Evolutionary conservation across 2,329 filamentous ascomycete species (phyloP), one percentile per base, ranked within the genome.

Genomic region (Penicillium sp.): DNA sequence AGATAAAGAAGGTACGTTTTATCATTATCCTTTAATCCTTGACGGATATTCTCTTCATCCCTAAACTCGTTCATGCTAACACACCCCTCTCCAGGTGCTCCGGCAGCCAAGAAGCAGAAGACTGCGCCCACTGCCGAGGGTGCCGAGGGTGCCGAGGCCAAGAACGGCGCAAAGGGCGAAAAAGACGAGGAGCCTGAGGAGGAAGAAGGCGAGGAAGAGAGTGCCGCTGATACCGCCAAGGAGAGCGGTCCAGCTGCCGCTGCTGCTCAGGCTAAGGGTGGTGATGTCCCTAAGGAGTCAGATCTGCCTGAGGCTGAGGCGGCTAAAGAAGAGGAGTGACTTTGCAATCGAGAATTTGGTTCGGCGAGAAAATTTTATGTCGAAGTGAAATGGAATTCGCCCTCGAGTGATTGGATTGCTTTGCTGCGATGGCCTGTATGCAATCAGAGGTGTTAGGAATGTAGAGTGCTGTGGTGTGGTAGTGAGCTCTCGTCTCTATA

Each of bases 261-360:
- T 31, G 74, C 71, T 26, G 66, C 67, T 20, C 71, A 69, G 61
- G 68, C 59, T 10, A 76, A 72, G 69, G 70, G 60, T 24, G 61
- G 43, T 16, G 57, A 53, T 45, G 62, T 69, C 53, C 66, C 68
- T 13, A 68, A 70, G 61, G 69, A 72, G 51, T 56, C 61, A 5
- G 60, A 64, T 42, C 39, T 64, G 18, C 47, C 69, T 45, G 75
- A 77, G 58, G 66, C 69, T 39, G 68, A 70, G 53, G 67, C 59
- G 54, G 68, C 65, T 29, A 68, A 74, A 54, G 51, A 59, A 49
- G 57, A 68, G 18, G 10, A 44, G 29, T 54, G 24, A 37, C 29
- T 55, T 29, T 42, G 49, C 16, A 8, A 35, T 44, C 26, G 16
- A 18, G 26, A 4, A 24, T 31, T 31, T 34, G 14, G 14, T 5